These are phyloP conservation scores for Backusella parvicylindrica DNA, from an alignment of 192 early-diverging fungal species.

Conservation along the genomic window DNA sequence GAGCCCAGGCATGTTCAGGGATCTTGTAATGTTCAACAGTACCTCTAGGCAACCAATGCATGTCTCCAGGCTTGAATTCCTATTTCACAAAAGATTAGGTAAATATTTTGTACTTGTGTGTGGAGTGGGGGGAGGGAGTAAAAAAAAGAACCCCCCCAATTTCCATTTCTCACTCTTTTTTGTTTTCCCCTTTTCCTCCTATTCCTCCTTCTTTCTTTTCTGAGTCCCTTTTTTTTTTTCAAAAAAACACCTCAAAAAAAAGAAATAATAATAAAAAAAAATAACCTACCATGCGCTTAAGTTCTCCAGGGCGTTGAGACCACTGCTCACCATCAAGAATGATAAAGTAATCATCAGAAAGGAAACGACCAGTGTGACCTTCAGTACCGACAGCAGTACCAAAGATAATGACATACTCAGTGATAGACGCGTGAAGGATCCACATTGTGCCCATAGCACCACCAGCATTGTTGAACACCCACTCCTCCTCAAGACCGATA, in stretches of 20 bases:
- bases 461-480: slow-evolving; percentile 50
- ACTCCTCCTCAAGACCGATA: slow-evolving; percentile 38
- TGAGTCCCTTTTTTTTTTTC: background rate
- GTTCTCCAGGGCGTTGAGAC: slow-evolving; percentile 37
- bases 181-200: background rate
- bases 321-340: slow-evolving; percentile 46
- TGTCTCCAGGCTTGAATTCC: slow-evolving; percentile 37
- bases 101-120: background rate
- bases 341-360: slow-evolving; percentile 46
- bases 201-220: background rate
- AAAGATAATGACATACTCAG: slow-evolving; percentile 47
- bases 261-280: background rate
- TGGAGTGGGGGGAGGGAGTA: too few species aligned
- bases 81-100: background rate
- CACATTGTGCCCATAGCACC: slow-evolving; percentile 49
- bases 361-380: slow-evolving; percentile 40
- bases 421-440: slow-evolving; percentile 42
- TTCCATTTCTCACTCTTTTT: background rate
- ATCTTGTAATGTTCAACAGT: slow-evolving; percentile 42
- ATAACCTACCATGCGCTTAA: slow-evolving; percentile 35
- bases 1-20: slow-evolving; percentile 42
- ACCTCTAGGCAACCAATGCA: slow-evolving; percentile 41
- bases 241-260: background rate
- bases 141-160: too few species aligned
- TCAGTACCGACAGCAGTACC: slow-evolving; percentile 46